phyloP scores from a whole-genome alignment of 495 filamentous ascomycete species.

The Lepraria neglecta region DNA sequence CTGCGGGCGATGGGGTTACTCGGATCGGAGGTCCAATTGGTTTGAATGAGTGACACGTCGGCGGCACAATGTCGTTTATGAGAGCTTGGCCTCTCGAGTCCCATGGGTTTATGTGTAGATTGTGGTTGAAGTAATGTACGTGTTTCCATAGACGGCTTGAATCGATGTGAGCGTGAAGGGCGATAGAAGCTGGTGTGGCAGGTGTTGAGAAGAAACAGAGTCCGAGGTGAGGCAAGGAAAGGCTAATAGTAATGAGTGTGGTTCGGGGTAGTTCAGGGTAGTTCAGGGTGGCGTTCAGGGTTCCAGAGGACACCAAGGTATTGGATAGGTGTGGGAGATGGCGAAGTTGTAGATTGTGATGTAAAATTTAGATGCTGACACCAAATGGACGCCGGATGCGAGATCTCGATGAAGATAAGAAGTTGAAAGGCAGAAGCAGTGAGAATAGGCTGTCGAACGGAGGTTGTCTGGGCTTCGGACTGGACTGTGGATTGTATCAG shows the following conservation, averaged over 20 bases:
- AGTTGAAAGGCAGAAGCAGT: no score
- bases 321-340: not conserved
- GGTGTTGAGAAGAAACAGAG: not conserved
- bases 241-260: no score
- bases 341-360: not conserved
- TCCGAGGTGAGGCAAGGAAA: not conserved
- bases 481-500: no score
- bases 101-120: not conserved
- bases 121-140: not conserved
- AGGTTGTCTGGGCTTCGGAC: no score
- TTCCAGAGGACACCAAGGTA: not conserved
- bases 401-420: constrained; percentile 6
- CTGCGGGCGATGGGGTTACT: not conserved
- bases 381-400: not conserved
- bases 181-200: not conserved
- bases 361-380: not conserved
- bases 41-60: not conserved
- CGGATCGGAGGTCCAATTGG: constrained; percentile 19
- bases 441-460: no score
- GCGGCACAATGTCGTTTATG: not conserved
- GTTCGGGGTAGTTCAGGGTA: no score
- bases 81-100: not conserved
- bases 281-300: constrained; percentile 2
- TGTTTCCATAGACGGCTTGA: not conserved
- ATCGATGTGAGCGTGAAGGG: not conserved